phyloP scores from a whole-genome alignment of 106 monocot genomes.

The Apostasia ramifera region DNA sequence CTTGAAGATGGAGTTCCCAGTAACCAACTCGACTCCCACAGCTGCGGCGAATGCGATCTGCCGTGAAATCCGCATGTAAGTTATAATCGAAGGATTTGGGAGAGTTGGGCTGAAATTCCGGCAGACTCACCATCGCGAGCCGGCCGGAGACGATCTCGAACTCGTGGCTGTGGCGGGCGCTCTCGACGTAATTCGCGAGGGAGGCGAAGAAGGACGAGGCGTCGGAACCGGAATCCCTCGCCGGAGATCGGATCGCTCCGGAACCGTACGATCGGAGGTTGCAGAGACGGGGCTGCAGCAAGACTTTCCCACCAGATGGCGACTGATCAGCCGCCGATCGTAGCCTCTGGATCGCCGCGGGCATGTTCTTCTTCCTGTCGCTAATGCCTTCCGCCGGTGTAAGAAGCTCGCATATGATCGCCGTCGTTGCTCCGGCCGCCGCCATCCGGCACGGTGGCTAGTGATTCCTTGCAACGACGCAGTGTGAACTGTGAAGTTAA shows the following conservation, averaged over 20 bases:
- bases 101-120: background rate
- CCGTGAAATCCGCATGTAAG: background rate
- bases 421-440: constrained; percentile 2
- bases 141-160: constrained; percentile 91
- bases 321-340: constrained; percentile 8
- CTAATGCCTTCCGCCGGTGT: constrained; percentile 9
- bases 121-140: constrained; percentile 70
- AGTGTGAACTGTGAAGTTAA: background rate
- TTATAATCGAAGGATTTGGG: background rate
- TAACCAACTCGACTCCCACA: constrained; percentile 53
- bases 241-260: constrained; percentile 4
- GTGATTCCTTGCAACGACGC: too few relatives aligned
- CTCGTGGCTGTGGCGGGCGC: constrained; percentile 70
- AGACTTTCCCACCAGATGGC: constrained; percentile 22
- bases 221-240: background rate
- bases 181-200: constrained; percentile 85
- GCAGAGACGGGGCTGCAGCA: constrained; percentile 46
- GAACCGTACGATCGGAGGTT: constrained; percentile 44
- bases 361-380: background rate
- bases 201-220: constrained; percentile 65
- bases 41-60: constrained; percentile 77
- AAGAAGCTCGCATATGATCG: constrained; percentile 34
- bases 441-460: background rate
- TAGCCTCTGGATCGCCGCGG: background rate
- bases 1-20: constrained; percentile 83